A percentile compares a stretch with the other conserved stretches of the same genome.
Conservation (phyloP, 345 rosid species). For the Citrus trifoliata region DNA sequence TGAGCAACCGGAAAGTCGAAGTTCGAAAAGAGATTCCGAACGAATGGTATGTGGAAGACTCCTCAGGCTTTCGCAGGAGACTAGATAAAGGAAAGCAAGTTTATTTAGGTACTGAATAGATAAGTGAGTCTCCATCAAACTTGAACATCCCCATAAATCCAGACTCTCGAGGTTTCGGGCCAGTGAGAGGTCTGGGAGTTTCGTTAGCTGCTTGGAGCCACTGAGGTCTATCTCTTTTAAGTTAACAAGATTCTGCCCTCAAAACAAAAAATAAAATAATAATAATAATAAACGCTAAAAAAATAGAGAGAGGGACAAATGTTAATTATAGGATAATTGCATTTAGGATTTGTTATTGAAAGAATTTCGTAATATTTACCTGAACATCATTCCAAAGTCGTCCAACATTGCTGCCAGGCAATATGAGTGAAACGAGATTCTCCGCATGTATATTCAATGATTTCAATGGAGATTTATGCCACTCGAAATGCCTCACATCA, state of each 20-base stretch:
- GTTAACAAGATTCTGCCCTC: background rate
- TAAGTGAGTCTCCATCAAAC: constrained; percentile 14
- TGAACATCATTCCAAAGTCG: no score
- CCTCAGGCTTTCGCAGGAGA: background rate
- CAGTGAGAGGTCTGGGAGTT: constrained; percentile 24
- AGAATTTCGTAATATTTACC: background rate
- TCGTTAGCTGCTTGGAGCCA: constrained; percentile 13
- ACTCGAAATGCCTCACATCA: constrained; percentile 15
- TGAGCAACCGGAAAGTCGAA: no score
- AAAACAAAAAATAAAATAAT: background rate
- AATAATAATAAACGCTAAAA: background rate
- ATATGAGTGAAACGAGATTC: background rate
- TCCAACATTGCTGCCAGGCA: no score
- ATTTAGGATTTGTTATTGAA: background rate
- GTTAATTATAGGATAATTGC: no score
- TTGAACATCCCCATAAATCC: constrained; percentile 29
- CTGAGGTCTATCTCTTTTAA: background rate
- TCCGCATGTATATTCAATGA: no score
- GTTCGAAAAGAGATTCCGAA: no score
- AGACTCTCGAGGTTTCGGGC: constrained; percentile 28
- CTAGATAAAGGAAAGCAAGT: background rate
- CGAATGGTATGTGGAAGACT: background rate
- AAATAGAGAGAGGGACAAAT: no score
- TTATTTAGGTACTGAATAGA: no score
- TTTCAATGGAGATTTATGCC: no score